Conservation (phyloP, 768 basidiomycete species). For the Sporobolomyces roseus region DNA sequence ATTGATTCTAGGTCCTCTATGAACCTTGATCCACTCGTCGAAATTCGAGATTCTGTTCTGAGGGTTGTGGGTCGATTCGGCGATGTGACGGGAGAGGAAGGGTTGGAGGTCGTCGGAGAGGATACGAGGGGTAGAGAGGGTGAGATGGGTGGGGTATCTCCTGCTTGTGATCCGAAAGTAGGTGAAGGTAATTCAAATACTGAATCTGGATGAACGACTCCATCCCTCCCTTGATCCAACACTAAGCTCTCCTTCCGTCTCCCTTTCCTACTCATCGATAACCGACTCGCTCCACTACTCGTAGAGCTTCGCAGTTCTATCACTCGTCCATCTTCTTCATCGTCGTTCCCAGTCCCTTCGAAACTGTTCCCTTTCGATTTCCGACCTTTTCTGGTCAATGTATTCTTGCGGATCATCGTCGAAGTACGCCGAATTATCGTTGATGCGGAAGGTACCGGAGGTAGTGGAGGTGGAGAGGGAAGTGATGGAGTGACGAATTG, state of each 20-base stretch:
- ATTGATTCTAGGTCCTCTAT: constrained; percentile 13
- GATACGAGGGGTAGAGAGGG: neutral
- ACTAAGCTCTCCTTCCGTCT: constrained; percentile 7
- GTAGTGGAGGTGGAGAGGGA: neutral
- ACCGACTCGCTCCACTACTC: neutral
- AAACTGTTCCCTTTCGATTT: neutral
- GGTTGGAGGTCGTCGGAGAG: neutral
- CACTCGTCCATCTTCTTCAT: neutral
- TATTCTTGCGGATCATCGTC: neutral
- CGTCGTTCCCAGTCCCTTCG: neutral
- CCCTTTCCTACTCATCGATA: no score
- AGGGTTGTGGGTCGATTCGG: no score
- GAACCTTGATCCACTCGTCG: constrained; percentile 22
- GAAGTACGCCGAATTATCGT: neutral
- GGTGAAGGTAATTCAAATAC: neutral
- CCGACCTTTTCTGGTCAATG: neutral
- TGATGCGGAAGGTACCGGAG: constrained; percentile 1
- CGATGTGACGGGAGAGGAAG: no score
- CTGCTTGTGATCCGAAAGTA: neutral
- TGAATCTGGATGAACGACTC: neutral
- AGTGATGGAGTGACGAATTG: constrained; percentile 6
- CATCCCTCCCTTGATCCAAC: neutral
- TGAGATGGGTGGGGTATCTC: neutral
- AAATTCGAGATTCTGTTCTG: no score
- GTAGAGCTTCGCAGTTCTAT: constrained; percentile 3